A percentile compares a stretch with the other conserved stretches of the same genome.
These are phyloP conservation scores for Sextonia rubra DNA, from an alignment of 164 flowering plant genomes.

Conservation along the genomic window DNA sequence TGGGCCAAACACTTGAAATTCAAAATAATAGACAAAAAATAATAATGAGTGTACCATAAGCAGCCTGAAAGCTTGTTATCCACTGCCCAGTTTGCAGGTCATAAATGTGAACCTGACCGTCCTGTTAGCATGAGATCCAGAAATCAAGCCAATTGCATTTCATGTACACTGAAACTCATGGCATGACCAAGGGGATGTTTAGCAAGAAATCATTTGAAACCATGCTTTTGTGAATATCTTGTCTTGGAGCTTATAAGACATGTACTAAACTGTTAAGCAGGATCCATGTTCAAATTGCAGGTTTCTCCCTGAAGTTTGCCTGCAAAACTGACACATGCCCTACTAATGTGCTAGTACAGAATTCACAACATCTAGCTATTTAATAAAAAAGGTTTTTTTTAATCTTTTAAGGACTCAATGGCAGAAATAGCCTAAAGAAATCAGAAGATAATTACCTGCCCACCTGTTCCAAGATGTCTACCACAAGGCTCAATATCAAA, in stretches of 20 bases:
- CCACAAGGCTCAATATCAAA: constrained; percentile 93
- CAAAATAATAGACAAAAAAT: background rate
- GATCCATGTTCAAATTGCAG: background rate
- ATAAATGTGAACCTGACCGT: constrained; percentile 86
- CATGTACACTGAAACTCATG: background rate
- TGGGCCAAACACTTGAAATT: no score
- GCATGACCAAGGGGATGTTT: background rate
- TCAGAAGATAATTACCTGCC: constrained; percentile 55
- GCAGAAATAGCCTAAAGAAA: constrained; percentile 4
- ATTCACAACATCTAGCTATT: background rate
- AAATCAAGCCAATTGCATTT: background rate
- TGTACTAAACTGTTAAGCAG: background rate
- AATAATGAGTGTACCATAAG: constrained; percentile 58
- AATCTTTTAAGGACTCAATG: no score
- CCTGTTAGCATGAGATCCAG: constrained; percentile 34
- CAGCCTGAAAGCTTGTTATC: constrained; percentile 87
- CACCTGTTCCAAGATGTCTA: constrained; percentile 88
- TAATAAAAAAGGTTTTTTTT: no score
- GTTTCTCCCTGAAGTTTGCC: background rate
- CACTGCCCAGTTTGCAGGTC: constrained; percentile 94
- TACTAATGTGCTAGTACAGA: background rate
- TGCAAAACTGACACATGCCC: background rate
- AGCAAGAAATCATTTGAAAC: background rate
- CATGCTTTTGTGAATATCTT: background rate
- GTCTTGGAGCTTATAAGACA: background rate